Percentiles rank a stretch among this genome's conserved stretches.
Conservation (phyloP, 176 grass and related monocot species). For the Bothriochloa decipiens region DNA sequence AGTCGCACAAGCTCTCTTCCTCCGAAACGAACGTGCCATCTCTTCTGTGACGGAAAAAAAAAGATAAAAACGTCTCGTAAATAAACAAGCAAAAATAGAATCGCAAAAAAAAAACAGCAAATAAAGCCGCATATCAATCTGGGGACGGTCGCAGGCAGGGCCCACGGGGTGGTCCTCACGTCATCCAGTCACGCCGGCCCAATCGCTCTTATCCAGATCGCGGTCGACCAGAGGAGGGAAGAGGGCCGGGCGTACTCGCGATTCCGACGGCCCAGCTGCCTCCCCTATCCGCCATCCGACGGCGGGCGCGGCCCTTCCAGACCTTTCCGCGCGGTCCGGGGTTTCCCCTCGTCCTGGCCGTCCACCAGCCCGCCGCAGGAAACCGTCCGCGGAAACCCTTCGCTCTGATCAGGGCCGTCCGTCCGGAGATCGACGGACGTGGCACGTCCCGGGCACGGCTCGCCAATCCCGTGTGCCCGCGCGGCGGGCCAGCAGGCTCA, state of each 20-base stretch:
- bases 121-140: not conserved
- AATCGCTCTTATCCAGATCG: constrained; percentile 62
- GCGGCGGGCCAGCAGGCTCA: not conserved
- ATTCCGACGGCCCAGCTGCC: constrained; percentile 26
- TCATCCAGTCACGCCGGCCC: constrained; percentile 39
- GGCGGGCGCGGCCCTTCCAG: not conserved
- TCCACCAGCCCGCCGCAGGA: not conserved
- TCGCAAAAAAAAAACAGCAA: too few relatives aligned
- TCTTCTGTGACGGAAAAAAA: not conserved
- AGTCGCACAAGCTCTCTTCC: not conserved
- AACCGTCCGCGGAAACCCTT: not conserved
- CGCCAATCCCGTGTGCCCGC: constrained; percentile 25
- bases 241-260: not conserved
- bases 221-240: not conserved
- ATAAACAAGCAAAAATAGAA: not conserved
- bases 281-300: constrained; percentile 37
- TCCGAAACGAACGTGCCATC: not conserved
- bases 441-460: not conserved
- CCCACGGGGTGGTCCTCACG: constrained; percentile 25
- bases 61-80: not conserved
- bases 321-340: constrained; percentile 9
- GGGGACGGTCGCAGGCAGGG: not conserved
- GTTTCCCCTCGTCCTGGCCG: not conserved
- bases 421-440: constrained; percentile 8
- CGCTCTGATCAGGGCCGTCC: not conserved